phyloP scores from a whole-genome alignment of 495 filamentous ascomycete species.

The Entonaema liquescens region DNA sequence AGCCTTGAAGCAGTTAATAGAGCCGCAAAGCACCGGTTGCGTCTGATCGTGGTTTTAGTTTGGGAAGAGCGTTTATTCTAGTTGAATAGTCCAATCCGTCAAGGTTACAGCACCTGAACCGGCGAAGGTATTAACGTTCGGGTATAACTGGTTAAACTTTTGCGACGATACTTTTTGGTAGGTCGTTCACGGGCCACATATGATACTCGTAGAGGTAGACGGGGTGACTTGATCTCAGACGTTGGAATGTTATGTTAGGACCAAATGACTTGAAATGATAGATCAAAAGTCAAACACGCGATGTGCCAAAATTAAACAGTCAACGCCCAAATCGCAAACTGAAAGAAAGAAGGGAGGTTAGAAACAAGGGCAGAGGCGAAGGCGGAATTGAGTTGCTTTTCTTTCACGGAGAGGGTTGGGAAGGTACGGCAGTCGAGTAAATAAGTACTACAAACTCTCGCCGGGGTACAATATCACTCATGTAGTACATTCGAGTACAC shows the following conservation, averaged over 20 bases:
- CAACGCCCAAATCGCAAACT: neutral
- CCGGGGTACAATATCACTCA: slow-evolving; percentile 8
- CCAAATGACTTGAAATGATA: neutral
- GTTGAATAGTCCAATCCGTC: neutral
- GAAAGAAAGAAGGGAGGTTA: slow-evolving; percentile 5
- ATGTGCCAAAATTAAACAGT: neutral
- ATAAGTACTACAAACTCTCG: slow-evolving; percentile 13
- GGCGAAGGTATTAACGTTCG: neutral
- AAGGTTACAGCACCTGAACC: neutral
- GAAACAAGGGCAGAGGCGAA: neutral
- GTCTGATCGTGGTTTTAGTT: neutral
- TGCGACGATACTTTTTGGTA: neutral
- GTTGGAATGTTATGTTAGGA: neutral
- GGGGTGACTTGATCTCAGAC: neutral
- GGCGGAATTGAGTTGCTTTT: slow-evolving; percentile 27
- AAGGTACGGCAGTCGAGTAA: neutral
- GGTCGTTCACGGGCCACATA: neutral
- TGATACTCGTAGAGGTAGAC: neutral
- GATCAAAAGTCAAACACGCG: neutral
- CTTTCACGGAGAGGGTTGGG: slow-evolving; percentile 11
- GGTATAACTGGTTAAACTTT: neutral
- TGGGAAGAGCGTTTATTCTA: neutral
- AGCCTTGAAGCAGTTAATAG: too few species aligned
- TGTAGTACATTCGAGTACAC: slow-evolving; percentile 8
- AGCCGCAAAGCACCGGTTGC: neutral